Evolutionary conservation across 441 rosid genomes (phyloP).

Genomic region (Biscutella laevigata): DNA sequence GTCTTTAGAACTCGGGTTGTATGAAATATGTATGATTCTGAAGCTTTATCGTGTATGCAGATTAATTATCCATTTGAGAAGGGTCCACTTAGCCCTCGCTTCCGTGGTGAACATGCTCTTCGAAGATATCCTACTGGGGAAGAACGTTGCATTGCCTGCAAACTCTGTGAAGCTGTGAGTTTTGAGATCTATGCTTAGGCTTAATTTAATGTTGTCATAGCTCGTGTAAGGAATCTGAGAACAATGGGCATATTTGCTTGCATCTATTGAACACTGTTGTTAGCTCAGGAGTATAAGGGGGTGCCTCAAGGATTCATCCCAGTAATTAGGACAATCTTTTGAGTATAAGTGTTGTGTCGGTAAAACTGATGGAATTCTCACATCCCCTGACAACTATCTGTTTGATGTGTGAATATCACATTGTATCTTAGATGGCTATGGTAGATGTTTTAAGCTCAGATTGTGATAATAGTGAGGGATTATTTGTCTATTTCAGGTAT

Average conservation of each 20-base stretch:
- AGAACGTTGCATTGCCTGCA: conserved; percentile 98
- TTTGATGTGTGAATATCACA: not conserved
- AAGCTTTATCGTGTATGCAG: conserved; percentile 39
- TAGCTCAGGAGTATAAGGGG: conserved; percentile 1
- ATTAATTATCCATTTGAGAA: conserved; percentile 98
- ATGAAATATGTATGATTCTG: conserved; percentile 5
- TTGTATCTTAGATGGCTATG: too few relatives aligned
- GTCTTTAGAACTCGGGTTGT: not conserved
- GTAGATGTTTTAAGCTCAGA: not conserved
- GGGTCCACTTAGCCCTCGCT: conserved; percentile 93
- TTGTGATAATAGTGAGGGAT: not conserved
- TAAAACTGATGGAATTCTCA: not conserved
- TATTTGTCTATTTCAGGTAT: conserved; percentile 37
- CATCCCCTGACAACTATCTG: not conserved
- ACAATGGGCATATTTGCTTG: not conserved
- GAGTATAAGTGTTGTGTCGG: not conserved
- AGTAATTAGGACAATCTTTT: not conserved
- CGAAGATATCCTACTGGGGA: conserved; percentile 92
- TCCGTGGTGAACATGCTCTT: conserved; percentile 93
- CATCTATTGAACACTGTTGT: not conserved
- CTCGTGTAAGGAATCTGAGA: not conserved
- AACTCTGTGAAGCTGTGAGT: conserved; percentile 98
- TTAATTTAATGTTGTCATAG: not conserved
- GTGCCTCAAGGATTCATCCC: not conserved
- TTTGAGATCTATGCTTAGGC: not conserved